These are phyloP conservation scores for Colletotrichum sidae DNA, from an alignment of 2,329 filamentous ascomycete genomes.

Conservation along the genomic window DNA sequence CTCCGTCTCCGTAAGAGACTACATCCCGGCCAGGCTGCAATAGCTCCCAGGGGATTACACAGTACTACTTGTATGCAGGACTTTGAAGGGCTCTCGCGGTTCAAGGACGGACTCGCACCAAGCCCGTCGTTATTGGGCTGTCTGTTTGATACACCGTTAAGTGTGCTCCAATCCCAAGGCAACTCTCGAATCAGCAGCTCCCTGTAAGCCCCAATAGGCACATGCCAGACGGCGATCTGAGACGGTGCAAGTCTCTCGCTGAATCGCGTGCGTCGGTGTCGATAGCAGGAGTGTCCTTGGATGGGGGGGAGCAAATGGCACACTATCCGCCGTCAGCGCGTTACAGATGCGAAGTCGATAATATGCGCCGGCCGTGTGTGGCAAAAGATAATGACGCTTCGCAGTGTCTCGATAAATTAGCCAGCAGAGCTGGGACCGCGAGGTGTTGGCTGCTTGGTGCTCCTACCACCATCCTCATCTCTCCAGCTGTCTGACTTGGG, in stretches of 20 bases:
- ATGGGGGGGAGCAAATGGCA: not conserved
- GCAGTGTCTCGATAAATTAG: not conserved
- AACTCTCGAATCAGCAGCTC: constrained; percentile 5
- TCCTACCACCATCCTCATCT: constrained; percentile 41
- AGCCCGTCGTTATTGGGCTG: constrained; percentile 12
- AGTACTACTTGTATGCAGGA: not conserved
- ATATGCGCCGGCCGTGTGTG: too few species aligned
- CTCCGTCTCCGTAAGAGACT: not conserved
- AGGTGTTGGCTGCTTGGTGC: constrained; percentile 38
- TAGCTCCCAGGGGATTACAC: constrained; percentile 5
- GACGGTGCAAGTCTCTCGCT: constrained; percentile 22
- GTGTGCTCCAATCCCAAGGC: constrained; percentile 8
- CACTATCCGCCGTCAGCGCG: constrained; percentile 8
- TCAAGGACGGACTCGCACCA: constrained; percentile 4
- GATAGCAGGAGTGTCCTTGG: constrained; percentile 2
- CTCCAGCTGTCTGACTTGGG: not conserved
- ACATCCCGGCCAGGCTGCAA: not conserved
- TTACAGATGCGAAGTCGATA: not conserved
- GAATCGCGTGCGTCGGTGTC: constrained; percentile 16
- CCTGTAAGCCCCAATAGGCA: constrained; percentile 20
- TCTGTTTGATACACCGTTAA: constrained; percentile 3
- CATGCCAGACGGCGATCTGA: constrained; percentile 27
- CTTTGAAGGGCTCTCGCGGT: not conserved
- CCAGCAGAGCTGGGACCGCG: constrained; percentile 10
- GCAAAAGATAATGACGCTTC: too few species aligned